Conservation (phyloP, 2,329 filamentous ascomycete genomes). For the Metarhizium album region DNA sequence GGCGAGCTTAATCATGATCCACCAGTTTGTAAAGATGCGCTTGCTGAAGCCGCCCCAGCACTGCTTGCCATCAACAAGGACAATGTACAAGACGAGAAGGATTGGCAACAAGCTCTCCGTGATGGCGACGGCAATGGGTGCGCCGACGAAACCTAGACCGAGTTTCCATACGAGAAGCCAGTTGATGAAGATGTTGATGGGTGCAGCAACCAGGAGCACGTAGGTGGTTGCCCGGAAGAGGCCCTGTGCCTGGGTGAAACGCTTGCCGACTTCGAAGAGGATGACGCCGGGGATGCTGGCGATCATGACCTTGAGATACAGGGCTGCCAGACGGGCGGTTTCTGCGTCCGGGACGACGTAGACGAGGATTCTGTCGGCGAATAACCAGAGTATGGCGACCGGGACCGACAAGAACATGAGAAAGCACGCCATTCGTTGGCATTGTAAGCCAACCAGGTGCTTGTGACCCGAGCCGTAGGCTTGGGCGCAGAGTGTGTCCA, state of each 20-base stretch:
- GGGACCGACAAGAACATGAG: conserved; percentile 62
- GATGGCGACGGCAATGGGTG: conserved; percentile 69
- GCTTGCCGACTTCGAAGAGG: conserved; percentile 66
- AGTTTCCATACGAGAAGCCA: conserved; percentile 69
- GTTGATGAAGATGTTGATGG: conserved; percentile 66
- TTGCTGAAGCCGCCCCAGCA: conserved; percentile 77
- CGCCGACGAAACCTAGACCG: conserved; percentile 62
- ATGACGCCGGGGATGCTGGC: conserved; percentile 67
- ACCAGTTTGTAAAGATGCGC: conserved; percentile 63
- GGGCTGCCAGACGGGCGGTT: conserved; percentile 55
- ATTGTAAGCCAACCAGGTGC: conserved; percentile 73
- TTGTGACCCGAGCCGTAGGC: conserved; percentile 88
- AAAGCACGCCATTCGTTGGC: conserved; percentile 73
- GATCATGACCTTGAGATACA: conserved; percentile 63
- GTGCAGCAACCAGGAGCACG: conserved; percentile 64
- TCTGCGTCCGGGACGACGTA: conserved; percentile 38
- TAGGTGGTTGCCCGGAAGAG: conserved; percentile 70
- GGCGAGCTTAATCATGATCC: conserved; percentile 74
- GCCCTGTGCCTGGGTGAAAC: conserved; percentile 75
- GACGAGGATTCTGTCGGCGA: conserved; percentile 53
- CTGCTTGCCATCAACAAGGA: conserved; percentile 60
- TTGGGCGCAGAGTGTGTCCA: conserved; percentile 89
- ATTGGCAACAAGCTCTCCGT: conserved; percentile 69
- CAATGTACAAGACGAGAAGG: conserved; percentile 67
- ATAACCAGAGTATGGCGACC: conserved; percentile 61